Evolutionary conservation across 345 rosid species (phyloP), one percentile per base, ranked within the genome.

Genomic region (Corchorus capsularis): DNA sequence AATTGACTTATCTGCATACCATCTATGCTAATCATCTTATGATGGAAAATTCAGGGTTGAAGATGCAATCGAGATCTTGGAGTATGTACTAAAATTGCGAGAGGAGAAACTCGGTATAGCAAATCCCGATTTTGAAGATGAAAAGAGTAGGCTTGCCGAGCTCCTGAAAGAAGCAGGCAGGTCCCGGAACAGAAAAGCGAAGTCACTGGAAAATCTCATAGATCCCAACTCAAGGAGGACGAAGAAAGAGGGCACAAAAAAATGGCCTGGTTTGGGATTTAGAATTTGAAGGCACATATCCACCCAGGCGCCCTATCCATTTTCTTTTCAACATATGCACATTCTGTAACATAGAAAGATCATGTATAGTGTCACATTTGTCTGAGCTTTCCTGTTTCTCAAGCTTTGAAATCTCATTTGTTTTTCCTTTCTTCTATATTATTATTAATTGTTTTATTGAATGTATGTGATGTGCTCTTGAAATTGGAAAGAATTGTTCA

Each of bases 101-200:
- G 99, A 96, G 72, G 99, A 96, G 75, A 90, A 92, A 89, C 98
- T 96, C 0, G 99, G 99, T 69, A 96, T 81, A 27, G 99, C 99
- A 1, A 96, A 96, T 81, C 99, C 98, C 0, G 99, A 96, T 83
- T 96, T 94, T 19, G 97, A 94, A 78, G 99, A 91, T 22, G 99
- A 96, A 85, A 92, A 92, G 96, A 88, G 83, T 71, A 85, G 99
- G 81, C 82, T 96, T 67, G 90, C 94, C 0, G 98, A 96, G 87
- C 98, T 96, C 49, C 88, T 96, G 75, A 96, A 96, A 82, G 99
- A 96, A 81, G 97, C 99, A 0, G 99, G 99, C 68, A 83, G 97
- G 81, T 75, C 97, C 5, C 86, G 98, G 49, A 94, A 90, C 82
- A 84, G 91, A 73, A 91, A 94, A 81, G 93, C 98, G 32, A 96